Evolutionary conservation across 2,329 filamentous ascomycete species (phyloP).

Genomic region (Verticillium nonalfalfae): DNA sequence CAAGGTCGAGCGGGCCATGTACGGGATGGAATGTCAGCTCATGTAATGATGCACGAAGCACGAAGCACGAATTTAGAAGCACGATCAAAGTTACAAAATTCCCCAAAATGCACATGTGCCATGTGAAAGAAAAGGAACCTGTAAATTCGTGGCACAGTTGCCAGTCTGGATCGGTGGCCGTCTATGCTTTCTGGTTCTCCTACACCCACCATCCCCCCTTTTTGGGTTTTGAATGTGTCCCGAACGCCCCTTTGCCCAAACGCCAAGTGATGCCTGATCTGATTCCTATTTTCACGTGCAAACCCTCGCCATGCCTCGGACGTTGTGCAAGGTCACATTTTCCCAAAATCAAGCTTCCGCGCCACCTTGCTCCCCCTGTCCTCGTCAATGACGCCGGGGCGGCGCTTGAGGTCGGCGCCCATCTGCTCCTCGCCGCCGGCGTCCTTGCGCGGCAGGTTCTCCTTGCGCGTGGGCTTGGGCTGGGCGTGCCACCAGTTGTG

Average conservation of each 20-base stretch:
- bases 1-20: slow-evolving; percentile 94
- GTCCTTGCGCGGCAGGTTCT: slow-evolving; percentile 73
- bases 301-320: too few species aligned
- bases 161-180: neutral
- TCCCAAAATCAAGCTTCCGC: slow-evolving; percentile 73
- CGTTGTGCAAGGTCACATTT: slow-evolving; percentile 14
- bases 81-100: too few species aligned
- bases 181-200: neutral
- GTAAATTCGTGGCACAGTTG: neutral
- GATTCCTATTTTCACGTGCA: neutral
- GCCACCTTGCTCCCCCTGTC: slow-evolving; percentile 69
- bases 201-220: slow-evolving; percentile 1
- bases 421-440: slow-evolving; percentile 67
- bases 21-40: slow-evolving; percentile 79
- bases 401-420: slow-evolving; percentile 74
- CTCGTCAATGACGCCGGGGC: slow-evolving; percentile 65
- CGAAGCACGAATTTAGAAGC: neutral
- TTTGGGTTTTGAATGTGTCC: neutral
- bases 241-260: neutral
- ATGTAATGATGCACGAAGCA: slow-evolving; percentile 52
- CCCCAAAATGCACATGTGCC: neutral
- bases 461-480: slow-evolving; percentile 74
- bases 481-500: slow-evolving; percentile 84
- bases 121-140: neutral
- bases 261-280: slow-evolving; percentile 6